Evolutionary conservation across 495 filamentous ascomycete genomes (phyloP).

Genomic region (Podospora pseudocomata): DNA sequence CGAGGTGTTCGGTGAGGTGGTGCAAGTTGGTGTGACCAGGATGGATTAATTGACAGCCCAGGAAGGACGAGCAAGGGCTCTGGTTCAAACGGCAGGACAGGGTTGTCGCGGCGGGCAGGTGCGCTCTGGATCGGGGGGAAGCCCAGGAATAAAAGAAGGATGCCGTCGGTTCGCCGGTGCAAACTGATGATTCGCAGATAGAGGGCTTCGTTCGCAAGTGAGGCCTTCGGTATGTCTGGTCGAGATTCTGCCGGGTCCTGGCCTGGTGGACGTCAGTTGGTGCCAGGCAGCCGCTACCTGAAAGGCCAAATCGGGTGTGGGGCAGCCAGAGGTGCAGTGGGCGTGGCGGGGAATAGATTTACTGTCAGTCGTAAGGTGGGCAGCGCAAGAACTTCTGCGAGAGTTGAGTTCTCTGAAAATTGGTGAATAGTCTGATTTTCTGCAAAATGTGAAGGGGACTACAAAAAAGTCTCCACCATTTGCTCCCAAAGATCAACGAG

Average conservation of each 20-base stretch:
- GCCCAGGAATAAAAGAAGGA: not conserved
- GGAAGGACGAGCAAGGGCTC: not conserved
- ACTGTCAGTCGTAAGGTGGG: not conserved
- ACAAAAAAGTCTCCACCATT: too few relatives aligned
- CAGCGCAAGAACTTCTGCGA: not conserved
- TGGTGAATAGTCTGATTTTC: too few relatives aligned
- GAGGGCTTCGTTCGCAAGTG: not conserved
- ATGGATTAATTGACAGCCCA: not conserved
- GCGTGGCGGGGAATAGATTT: not conserved
- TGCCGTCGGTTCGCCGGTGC: not conserved
- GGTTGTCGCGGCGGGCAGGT: not conserved
- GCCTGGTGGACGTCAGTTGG: constrained; percentile 1
- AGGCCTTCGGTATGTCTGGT: not conserved
- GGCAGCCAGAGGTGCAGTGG: not conserved
- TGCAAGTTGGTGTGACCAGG: not conserved
- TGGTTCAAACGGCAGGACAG: not conserved
- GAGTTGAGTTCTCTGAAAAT: not conserved
- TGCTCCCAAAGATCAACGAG: too few relatives aligned
- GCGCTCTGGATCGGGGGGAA: not conserved
- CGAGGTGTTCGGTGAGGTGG: not conserved
- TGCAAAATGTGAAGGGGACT: too few relatives aligned
- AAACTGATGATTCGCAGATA: not conserved
- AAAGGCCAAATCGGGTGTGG: not conserved
- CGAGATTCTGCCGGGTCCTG: constrained; percentile 8
- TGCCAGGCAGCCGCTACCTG: not conserved